These are phyloP conservation scores for Claviceps arundinis DNA, from an alignment of 2,329 filamentous ascomycete genomes.

Conservation along the genomic window DNA sequence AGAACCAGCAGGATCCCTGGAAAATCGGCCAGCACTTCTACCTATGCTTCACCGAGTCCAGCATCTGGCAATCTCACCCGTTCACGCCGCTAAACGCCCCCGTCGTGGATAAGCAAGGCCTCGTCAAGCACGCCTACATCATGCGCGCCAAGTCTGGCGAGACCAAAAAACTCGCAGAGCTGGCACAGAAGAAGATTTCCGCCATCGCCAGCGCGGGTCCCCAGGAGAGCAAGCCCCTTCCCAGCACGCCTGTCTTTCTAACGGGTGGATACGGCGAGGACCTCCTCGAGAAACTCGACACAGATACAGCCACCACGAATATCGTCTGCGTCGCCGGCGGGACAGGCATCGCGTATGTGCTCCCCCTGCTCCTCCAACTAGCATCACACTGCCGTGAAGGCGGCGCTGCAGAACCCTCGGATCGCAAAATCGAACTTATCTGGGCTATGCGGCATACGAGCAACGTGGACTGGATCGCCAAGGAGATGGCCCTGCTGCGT, in stretches of 20 bases:
- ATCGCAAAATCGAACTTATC: constrained; percentile 44
- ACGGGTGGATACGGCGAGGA: constrained; percentile 50
- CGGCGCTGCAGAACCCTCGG: constrained; percentile 27
- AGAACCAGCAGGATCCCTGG: constrained; percentile 48
- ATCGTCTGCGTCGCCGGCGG: constrained; percentile 27
- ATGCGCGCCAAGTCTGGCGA: constrained; percentile 46
- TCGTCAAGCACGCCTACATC: constrained; percentile 40
- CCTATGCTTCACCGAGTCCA: constrained; percentile 51
- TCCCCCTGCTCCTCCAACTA: constrained; percentile 22
- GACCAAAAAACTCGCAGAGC: constrained; percentile 38
- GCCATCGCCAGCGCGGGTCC: constrained; percentile 12
- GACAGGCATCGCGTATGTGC: constrained; percentile 27
- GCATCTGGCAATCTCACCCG: constrained; percentile 60
- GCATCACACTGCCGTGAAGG: constrained; percentile 24
- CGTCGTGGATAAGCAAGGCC: constrained; percentile 19
- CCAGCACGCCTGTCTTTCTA: constrained; percentile 41
- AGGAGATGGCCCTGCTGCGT: constrained; percentile 39
- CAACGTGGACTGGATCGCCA: constrained; percentile 44
- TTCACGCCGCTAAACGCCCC: constrained; percentile 51
- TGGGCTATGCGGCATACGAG: constrained; percentile 46
- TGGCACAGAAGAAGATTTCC: constrained; percentile 24
- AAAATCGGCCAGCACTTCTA: constrained; percentile 59
- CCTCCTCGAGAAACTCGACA: constrained; percentile 27
- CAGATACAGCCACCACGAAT: constrained; percentile 19
- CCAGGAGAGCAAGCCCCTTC: constrained; percentile 10